Conservation (phyloP, 805 yeast species). For the Candida wancherniae region DNA sequence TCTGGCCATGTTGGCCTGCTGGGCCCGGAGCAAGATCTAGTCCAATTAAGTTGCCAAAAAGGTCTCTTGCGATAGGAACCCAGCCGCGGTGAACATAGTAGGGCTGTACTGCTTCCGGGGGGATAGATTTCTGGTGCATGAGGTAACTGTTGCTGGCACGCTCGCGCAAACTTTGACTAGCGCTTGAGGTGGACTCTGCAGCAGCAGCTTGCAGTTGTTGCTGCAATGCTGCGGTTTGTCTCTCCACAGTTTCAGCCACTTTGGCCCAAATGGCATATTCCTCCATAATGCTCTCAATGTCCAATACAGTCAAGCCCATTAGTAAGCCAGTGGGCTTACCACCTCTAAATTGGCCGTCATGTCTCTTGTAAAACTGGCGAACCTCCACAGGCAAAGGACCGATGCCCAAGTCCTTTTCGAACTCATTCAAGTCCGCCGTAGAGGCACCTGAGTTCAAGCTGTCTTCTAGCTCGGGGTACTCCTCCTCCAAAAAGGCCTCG, state of each 20-base stretch:
- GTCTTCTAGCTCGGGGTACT: slow-evolving; percentile 43
- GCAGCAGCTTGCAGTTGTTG: slow-evolving; percentile 20
- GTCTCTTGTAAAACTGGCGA: slow-evolving; percentile 41
- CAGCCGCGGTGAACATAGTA: slow-evolving; percentile 19
- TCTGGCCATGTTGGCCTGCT: slow-evolving; percentile 16
- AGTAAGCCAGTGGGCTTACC: slow-evolving; percentile 43
- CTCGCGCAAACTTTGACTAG: slow-evolving; percentile 10
- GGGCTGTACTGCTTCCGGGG: slow-evolving; percentile 17
- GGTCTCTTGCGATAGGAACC: slow-evolving; percentile 18
- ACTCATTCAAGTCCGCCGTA: slow-evolving; percentile 43
- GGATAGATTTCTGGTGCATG: slow-evolving; percentile 18
- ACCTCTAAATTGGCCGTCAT: slow-evolving; percentile 44
- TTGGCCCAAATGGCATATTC: slow-evolving; percentile 39
- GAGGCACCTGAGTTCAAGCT: slow-evolving; percentile 40
- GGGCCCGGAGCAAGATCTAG: slow-evolving; percentile 21
- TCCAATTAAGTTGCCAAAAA: slow-evolving; percentile 15
- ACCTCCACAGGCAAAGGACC: slow-evolving; percentile 42
- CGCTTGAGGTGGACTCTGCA: slow-evolving; percentile 7
- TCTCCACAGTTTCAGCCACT: slow-evolving; percentile 38
- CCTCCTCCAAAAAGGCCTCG: slow-evolving; percentile 40
- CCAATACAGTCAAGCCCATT: slow-evolving; percentile 40
- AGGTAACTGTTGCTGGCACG: slow-evolving; percentile 15
- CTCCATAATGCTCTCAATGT: slow-evolving; percentile 39
- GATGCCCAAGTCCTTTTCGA: slow-evolving; percentile 40
- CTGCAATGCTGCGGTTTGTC: slow-evolving; percentile 29